Evolutionary conservation across 495 filamentous ascomycete genomes (phyloP).

Genomic region (Penicillium fimorum): DNA sequence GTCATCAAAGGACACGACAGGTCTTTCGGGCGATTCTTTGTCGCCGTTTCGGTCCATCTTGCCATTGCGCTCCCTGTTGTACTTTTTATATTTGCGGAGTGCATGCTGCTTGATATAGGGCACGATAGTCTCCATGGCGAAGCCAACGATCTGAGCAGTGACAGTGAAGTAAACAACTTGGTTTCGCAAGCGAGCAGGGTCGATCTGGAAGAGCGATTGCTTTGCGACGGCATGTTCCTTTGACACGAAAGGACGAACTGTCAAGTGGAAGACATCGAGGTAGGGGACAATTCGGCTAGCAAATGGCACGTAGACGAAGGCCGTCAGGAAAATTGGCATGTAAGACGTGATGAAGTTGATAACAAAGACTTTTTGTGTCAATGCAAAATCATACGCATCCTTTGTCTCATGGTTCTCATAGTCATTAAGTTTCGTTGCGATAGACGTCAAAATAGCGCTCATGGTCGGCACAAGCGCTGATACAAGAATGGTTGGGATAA

Average conservation of each 20-base stretch:
- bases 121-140: conserved; percentile 81
- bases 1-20: conserved; percentile 42
- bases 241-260: conserved; percentile 70
- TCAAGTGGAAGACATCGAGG: conserved; percentile 79
- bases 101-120: conserved; percentile 77
- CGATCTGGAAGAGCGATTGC: conserved; percentile 69
- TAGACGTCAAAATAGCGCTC: conserved; percentile 67
- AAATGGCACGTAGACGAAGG: conserved; percentile 96
- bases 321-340: conserved; percentile 85
- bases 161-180: conserved; percentile 98
- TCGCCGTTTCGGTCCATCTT: conserved; percentile 27
- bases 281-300: conserved; percentile 83
- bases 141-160: conserved; percentile 88
- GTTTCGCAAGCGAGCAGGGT: conserved; percentile 78
- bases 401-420: conserved; percentile 91
- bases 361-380: conserved; percentile 90
- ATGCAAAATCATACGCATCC: conserved; percentile 71
- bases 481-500: conserved; percentile 82
- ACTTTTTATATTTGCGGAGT: conserved; percentile 70
- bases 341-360: conserved; percentile 98
- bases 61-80: conserved; percentile 33
- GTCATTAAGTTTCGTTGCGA: conserved; percentile 78
- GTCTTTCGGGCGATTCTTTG: conserved; percentile 29
- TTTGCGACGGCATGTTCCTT: conserved; percentile 62
- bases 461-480: conserved; percentile 79